A percentile compares a stretch with the other conserved stretches of the same genome.
phyloP scores from a whole-genome alignment of 331 rosid species.

The Quercus phellos region DNA sequence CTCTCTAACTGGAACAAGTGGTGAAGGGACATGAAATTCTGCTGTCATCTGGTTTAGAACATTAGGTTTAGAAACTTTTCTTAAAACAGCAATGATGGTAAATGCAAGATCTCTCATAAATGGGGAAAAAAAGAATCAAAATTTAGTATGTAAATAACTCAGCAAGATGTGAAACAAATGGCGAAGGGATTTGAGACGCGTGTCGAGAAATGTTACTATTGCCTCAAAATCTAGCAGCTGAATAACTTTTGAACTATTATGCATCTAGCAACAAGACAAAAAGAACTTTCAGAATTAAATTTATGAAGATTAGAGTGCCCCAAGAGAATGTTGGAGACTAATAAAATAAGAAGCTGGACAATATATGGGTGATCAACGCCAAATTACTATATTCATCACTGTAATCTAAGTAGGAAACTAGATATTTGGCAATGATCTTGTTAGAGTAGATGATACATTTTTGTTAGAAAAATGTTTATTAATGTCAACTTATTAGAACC shows the following conservation, averaged over 20 bases:
- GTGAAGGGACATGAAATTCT: conserved; percentile 47
- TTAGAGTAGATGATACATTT: background rate
- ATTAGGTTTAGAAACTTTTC: background rate
- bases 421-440: background rate
- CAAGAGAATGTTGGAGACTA: background rate
- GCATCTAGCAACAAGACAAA: background rate
- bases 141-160: background rate
- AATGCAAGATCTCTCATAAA: background rate
- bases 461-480: background rate
- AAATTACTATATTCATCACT: too few species aligned
- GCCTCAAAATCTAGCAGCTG: too few species aligned
- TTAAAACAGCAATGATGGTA: background rate
- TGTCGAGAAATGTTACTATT: too few species aligned
- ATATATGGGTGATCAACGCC: too few species aligned
- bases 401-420: background rate
- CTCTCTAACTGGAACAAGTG: conserved; percentile 39
- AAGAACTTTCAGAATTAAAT: background rate
- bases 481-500: background rate
- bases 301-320: background rate
- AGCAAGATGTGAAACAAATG: background rate
- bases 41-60: conserved; percentile 33
- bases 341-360: background rate
- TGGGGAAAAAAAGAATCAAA: background rate
- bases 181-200: too few species aligned
- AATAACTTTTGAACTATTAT: background rate